Evolutionary conservation across 108 stramenopile genomes (phyloP).

Genomic region (Skeletonema marinoi): DNA sequence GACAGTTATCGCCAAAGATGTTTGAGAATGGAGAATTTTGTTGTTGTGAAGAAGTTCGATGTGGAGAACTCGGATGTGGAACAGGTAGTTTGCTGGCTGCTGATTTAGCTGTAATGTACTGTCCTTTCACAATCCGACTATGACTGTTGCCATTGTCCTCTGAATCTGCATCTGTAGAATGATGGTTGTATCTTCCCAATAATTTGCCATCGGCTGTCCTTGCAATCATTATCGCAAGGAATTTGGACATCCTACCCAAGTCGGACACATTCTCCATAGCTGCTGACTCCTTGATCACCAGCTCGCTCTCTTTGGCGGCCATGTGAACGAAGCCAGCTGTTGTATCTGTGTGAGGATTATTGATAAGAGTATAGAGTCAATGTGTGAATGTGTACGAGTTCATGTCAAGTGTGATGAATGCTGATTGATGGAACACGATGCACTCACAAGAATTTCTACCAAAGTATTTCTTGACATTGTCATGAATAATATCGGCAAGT

Average conservation of each 20-base stretch:
- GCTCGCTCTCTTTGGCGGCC: not conserved
- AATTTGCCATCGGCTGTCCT: not conserved
- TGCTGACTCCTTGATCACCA: conserved; percentile 4
- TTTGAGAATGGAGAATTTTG: conserved; percentile 38
- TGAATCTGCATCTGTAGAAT: not conserved
- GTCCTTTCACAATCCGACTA: conserved; percentile 12
- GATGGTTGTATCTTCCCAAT: not conserved
- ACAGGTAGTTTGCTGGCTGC: not conserved
- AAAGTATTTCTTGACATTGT: conserved; percentile 2
- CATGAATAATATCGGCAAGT: conserved; percentile 15
- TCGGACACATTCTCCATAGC: conserved; percentile 19
- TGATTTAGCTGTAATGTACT: conserved; percentile 5
- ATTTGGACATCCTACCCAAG: conserved; percentile 3
- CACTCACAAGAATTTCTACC: not conserved
- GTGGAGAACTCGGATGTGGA: not conserved
- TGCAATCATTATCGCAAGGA: conserved; percentile 4
- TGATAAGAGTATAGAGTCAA: not conserved
- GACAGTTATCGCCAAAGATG: conserved; percentile 14
- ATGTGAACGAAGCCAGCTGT: conserved; percentile 12
- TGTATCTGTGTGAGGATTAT: not conserved
- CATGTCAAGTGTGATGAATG: not conserved
- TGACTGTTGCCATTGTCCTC: not conserved
- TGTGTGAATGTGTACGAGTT: not conserved
- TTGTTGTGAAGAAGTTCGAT: conserved; percentile 17
- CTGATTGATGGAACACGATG: not conserved